phyloP scores from a whole-genome alignment of 2,329 filamentous ascomycete species.

The Botrytis squamosa region DNA sequence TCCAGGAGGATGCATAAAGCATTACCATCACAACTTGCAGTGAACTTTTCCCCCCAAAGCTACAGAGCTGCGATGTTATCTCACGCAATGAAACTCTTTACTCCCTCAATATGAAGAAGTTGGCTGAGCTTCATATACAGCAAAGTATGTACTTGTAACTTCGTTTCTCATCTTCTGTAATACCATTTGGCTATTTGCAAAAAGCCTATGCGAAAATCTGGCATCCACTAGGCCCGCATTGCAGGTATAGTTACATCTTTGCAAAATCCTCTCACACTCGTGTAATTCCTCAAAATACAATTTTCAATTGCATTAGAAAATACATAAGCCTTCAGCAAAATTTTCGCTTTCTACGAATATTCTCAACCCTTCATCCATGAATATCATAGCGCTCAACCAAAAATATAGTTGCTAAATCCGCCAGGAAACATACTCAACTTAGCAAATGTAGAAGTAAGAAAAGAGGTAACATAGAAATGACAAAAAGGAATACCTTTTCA shows the following conservation, averaged over 20 bases:
- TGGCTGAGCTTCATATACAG: background rate
- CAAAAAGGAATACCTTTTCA: background rate
- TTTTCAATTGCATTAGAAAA: too few species aligned
- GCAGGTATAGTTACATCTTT: background rate
- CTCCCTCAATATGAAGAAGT: background rate
- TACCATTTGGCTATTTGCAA: background rate
- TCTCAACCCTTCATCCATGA: accelerated
- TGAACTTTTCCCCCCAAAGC: too few species aligned
- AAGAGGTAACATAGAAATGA: background rate
- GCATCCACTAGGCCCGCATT: background rate
- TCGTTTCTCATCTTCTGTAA: background rate
- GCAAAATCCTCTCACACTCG: accelerated
- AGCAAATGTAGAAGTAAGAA: background rate
- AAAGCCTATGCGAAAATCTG: accelerated
- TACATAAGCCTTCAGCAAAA: too few species aligned
- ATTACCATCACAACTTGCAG: background rate
- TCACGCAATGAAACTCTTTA: background rate
- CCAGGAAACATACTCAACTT: background rate
- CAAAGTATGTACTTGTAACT: background rate
- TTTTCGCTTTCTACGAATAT: background rate
- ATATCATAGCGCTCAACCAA: accelerated
- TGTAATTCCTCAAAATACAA: background rate
- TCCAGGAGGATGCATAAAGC: background rate
- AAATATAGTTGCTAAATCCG: background rate
- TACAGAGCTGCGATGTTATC: background rate